These are phyloP conservation scores for Apiotrichum gamsii DNA, from an alignment of 1,284 basidiomycete genomes.

Conservation along the genomic window DNA sequence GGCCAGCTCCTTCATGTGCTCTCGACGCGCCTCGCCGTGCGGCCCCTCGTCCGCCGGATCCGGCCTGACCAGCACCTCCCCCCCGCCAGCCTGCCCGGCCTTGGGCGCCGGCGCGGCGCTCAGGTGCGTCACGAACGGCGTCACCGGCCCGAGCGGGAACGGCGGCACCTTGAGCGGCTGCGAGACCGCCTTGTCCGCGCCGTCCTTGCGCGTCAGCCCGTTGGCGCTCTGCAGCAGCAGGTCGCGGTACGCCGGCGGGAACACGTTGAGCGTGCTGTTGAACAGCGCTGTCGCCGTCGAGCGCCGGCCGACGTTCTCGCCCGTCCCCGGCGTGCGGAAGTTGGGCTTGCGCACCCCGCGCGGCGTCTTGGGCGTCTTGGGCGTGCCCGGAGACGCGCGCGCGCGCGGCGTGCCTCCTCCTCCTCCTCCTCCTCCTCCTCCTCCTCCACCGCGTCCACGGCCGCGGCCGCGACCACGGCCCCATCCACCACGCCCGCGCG, in stretches of 20 bases:
- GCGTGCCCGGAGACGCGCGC: too few relatives aligned
- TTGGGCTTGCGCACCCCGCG: background rate
- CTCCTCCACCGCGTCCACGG: background rate
- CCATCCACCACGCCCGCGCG: background rate
- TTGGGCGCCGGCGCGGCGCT: conserved; percentile 1
- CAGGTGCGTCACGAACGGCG: conserved; percentile 30
- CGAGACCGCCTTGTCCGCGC: background rate
- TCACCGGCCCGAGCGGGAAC: conserved; percentile 25
- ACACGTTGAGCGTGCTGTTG: conserved; percentile 1
- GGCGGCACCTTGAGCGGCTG: background rate
- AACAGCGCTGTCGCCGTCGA: background rate
- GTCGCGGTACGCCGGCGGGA: conserved; percentile 11
- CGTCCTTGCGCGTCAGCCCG: background rate
- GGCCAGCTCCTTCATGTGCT: conserved; percentile 1
- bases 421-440: conserved; percentile 1
- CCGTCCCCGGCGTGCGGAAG: background rate
- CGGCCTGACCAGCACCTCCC: too few relatives aligned
- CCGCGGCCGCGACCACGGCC: conserved; percentile 2
- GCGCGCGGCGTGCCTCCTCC: background rate
- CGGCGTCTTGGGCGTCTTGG: background rate
- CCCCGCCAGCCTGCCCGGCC: too few relatives aligned
- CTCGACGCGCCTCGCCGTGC: background rate
- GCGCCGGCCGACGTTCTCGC: background rate
- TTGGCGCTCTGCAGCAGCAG: conserved; percentile 2
- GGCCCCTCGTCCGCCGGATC: background rate